Evolutionary conservation across 2,329 filamentous ascomycete genomes (phyloP).

Genomic region (Fulvia fulva): DNA sequence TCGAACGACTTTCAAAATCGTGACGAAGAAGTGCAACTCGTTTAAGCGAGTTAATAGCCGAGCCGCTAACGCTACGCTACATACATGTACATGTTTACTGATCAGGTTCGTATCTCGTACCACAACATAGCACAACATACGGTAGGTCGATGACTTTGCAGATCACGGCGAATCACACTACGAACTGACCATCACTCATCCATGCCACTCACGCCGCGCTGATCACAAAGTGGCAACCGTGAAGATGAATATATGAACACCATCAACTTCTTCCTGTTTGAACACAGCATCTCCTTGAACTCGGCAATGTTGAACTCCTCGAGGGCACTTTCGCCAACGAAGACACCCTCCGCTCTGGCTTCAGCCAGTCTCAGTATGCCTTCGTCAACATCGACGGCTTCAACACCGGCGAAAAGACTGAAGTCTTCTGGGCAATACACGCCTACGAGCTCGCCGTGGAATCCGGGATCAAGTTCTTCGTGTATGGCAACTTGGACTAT

Average conservation of each 20-base stretch:
- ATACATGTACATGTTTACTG: too few relatives aligned
- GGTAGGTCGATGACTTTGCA: too few relatives aligned
- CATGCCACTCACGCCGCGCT: too few relatives aligned
- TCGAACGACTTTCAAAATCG: background rate
- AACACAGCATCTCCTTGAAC: slow-evolving; percentile 41
- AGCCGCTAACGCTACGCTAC: too few relatives aligned
- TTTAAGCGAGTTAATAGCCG: too few relatives aligned
- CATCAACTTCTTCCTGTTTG: slow-evolving; percentile 33
- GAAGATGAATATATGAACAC: too few relatives aligned
- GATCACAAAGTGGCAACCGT: too few relatives aligned
- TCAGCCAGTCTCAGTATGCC: slow-evolving; percentile 46
- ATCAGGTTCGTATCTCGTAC: too few relatives aligned
- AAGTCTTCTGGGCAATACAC: slow-evolving; percentile 46
- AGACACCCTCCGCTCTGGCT: slow-evolving; percentile 41
- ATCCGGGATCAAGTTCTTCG: slow-evolving; percentile 40
- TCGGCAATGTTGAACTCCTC: slow-evolving; percentile 47
- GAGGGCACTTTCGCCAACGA: slow-evolving; percentile 49
- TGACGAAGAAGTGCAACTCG: too few relatives aligned
- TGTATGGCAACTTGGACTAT: slow-evolving; percentile 51
- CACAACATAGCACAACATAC: too few relatives aligned
- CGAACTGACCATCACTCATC: too few relatives aligned
- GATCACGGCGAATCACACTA: too few relatives aligned
- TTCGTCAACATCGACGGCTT: slow-evolving; percentile 56
- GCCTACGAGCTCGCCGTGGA: slow-evolving; percentile 36
- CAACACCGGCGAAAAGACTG: slow-evolving; percentile 51